These are phyloP conservation scores for Xerocomellus amylosporus DNA, from an alignment of 768 basidiomycete genomes.

Conservation along the genomic window DNA sequence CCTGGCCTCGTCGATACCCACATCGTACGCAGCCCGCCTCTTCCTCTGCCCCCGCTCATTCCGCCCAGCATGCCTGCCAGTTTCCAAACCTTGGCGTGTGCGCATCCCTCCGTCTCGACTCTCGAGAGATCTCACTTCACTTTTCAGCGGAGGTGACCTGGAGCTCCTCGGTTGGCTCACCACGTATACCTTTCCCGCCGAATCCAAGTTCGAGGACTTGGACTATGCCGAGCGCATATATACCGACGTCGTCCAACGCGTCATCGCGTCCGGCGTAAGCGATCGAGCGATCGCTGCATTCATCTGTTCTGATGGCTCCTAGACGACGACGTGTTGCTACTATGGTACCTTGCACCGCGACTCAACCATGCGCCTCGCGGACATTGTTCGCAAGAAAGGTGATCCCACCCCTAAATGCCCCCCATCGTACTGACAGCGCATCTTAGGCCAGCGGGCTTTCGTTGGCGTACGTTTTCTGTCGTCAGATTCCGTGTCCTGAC, in stretches of 20 bases:
- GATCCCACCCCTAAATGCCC: conserved; percentile 11
- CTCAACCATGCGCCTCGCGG: conserved; percentile 77
- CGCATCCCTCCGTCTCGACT: no score
- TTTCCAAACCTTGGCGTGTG: conserved; percentile 42
- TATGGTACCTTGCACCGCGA: conserved; percentile 82
- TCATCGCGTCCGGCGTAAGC: conserved; percentile 74
- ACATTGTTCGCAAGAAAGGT: conserved; percentile 65
- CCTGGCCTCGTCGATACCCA: conserved; percentile 94
- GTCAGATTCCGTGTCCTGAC: conserved; percentile 2
- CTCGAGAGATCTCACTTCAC: conserved; percentile 14
- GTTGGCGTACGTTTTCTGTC: conserved; percentile 60
- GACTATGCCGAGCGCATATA: conserved; percentile 72
- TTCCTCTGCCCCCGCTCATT: not conserved
- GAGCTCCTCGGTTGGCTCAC: conserved; percentile 89
- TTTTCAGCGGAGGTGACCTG: conserved; percentile 70
- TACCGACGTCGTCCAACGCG: conserved; percentile 63
- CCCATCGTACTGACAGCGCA: conserved; percentile 6
- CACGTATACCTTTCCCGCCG: conserved; percentile 84
- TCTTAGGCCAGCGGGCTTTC: conserved; percentile 77
- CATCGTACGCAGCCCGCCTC: conserved; percentile 51
- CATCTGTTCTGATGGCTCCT: conserved; percentile 5
- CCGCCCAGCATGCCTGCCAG: conserved; percentile 37
- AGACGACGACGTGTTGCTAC: conserved; percentile 93
- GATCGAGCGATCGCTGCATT: not conserved
- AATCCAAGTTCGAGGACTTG: conserved; percentile 68